Conservation (phyloP, 2,329 filamentous ascomycete species). For the Magnaporthiopsis rhizophila region DNA sequence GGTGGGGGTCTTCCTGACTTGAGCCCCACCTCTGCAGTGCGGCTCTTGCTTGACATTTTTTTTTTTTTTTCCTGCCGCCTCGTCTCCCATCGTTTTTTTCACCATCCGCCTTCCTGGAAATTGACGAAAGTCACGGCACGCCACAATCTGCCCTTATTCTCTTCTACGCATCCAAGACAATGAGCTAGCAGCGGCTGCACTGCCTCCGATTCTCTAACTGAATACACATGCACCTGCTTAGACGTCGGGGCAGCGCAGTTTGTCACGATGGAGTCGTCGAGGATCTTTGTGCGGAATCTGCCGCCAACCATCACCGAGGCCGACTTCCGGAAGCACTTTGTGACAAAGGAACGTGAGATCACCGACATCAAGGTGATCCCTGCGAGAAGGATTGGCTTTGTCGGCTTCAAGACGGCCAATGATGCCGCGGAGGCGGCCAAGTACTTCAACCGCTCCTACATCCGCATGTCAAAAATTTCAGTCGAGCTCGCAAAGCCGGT, state of each 20-base stretch:
- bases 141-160: neutral
- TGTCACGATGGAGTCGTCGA: conserved; percentile 51
- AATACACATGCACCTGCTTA: neutral
- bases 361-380: conserved; percentile 91
- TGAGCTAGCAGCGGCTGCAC: neutral
- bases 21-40: neutral
- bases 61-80: neutral
- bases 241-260: neutral
- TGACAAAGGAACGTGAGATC: conserved; percentile 60
- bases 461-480: conserved; percentile 88
- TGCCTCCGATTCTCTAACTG: neutral
- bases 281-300: conserved; percentile 68
- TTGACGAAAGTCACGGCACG: neutral
- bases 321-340: conserved; percentile 85
- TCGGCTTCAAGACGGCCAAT: conserved; percentile 80
- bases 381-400: conserved; percentile 85
- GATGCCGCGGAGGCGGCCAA: conserved; percentile 78
- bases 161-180: neutral
- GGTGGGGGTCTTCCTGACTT: neutral
- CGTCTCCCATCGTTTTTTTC: neutral
- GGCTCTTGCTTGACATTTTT: neutral
- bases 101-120: no score
- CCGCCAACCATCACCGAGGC: conserved; percentile 79
- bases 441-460: conserved; percentile 92
- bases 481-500: conserved; percentile 85